Percentiles rank a stretch among this genome's conserved stretches.
Conservation (phyloP, 106 monocot genomes). For the Allium sativum region DNA sequence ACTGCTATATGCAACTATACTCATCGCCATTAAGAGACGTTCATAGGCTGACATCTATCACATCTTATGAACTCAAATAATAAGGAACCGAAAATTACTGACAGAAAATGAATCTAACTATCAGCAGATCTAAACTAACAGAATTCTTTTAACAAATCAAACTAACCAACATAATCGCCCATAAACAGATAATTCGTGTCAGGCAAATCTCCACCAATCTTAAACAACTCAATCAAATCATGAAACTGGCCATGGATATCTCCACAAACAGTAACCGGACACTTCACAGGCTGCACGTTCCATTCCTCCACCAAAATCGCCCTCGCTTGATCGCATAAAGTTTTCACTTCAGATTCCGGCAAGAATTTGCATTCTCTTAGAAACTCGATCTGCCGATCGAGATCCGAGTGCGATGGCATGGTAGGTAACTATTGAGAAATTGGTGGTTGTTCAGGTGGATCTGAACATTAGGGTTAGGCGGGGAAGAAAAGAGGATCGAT, state of each 20-base stretch:
- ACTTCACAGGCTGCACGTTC: constrained; percentile 75
- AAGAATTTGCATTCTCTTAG: constrained; percentile 50
- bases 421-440: background rate
- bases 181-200: constrained; percentile 63
- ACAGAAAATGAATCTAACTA: too few species aligned
- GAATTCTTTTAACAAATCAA: background rate
- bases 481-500: too few species aligned
- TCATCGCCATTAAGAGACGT: too few species aligned
- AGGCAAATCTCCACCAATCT: constrained; percentile 44
- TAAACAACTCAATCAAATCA: constrained; percentile 66
- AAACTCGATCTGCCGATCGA: constrained; percentile 57
- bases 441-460: too few species aligned
- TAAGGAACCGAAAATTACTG: too few species aligned
- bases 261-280: constrained; percentile 66
- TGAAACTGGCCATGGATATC: constrained; percentile 76
- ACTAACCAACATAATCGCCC: constrained; percentile 56
- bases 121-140: too few species aligned
- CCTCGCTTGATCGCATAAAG: constrained; percentile 55
- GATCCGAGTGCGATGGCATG: constrained; percentile 48
- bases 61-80: too few species aligned
- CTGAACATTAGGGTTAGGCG: too few species aligned
- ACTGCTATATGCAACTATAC: too few species aligned
- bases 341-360: constrained; percentile 48
- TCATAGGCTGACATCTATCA: too few species aligned
- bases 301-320: constrained; percentile 67